Evolutionary conservation across 306 rosid species (phyloP), one percentile per base, ranked within the genome.

Genomic region (Prunus fruticosa): DNA sequence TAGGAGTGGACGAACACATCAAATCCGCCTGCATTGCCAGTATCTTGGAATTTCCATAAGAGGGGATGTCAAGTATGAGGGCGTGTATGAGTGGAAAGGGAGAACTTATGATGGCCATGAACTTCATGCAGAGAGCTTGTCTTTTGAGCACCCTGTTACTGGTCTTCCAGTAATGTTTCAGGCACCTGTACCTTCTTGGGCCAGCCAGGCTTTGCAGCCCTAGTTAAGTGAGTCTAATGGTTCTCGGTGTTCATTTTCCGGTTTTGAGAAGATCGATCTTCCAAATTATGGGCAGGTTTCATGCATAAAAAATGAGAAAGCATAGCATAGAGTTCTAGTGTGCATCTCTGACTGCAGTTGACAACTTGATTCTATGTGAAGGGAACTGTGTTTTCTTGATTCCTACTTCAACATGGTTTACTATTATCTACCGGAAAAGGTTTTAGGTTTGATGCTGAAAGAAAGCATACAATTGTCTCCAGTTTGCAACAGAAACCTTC

Each of bases 1-100:
- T 46, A 79, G 72, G 52, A 92, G 95, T 78, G 98, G 98, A 81
- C 83, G 97, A 84, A 89, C 98, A 9, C 98, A 95, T 83, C 98
- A 95, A 74, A 95, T 95, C 85, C 96, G 92, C 22, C 71, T 90
- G 89, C 98, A 92, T 28, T 92, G 96, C 73, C 97, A 95, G 63
- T 92, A 90, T 82, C 89, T 95, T 63, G 96, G 97, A 83, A 90
- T 90, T 83, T 87, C 97, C 3, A 88, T 95, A 5, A 69, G 81
- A 68, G 97, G 98, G 41, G 98, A 95, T 83, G 97, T 95, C 73
- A 95, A 95, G 85, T 95, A 95, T 70, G 96, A 92, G 76, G 98
- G 97, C 53, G 88, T 80, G 34, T 72, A 65, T n/a, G 90, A 92
- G 63, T 95, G 95, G 96, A 83, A 83, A 67, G 95, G 87, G 23